phyloP scores from a whole-genome alignment of 371 early-diverging fungal species.

The Mortierella sp. region DNA sequence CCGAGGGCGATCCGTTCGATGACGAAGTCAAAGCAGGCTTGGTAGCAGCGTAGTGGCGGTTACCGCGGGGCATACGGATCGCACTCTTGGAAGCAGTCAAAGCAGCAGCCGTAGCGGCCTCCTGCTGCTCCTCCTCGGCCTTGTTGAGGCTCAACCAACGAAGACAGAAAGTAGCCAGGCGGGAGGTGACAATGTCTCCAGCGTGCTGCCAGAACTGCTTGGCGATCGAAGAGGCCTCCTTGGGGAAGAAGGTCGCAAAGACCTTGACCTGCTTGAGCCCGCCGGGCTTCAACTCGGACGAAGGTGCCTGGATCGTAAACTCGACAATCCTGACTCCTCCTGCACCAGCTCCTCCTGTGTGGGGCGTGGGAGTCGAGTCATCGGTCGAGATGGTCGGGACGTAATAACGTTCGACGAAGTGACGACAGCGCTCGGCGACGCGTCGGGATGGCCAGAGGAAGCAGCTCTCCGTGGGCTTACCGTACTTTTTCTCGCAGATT shows the following conservation, averaged over 20 bases:
- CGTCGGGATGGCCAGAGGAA: slow-evolving; percentile 83
- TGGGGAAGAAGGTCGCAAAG: slow-evolving; percentile 82
- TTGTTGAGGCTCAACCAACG: slow-evolving; percentile 63
- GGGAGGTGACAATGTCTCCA: slow-evolving; percentile 90
- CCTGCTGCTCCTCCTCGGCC: slow-evolving; percentile 41
- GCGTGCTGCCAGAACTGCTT: slow-evolving; percentile 97
- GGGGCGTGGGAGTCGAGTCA: slow-evolving; percentile 44
- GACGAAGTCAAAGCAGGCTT: slow-evolving; percentile 1
- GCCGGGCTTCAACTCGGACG: slow-evolving; percentile 48
- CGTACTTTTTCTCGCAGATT: slow-evolving; percentile 75
- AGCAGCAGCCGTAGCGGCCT: slow-evolving; percentile 11
- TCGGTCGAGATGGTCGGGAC: slow-evolving; percentile 42
- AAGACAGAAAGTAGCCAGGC: slow-evolving; percentile 89
- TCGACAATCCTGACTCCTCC: slow-evolving; percentile 70
- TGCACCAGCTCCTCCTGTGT: neutral
- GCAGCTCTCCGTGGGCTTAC: slow-evolving; percentile 72
- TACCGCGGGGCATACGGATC: slow-evolving; percentile 45
- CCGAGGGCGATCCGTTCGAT: neutral
- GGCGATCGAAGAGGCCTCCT: slow-evolving; percentile 75
- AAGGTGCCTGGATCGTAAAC: slow-evolving; percentile 65
- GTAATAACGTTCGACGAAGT: slow-evolving; percentile 72
- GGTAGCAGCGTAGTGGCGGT: slow-evolving; percentile 34
- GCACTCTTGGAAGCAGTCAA: slow-evolving; percentile 16
- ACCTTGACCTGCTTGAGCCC: slow-evolving; percentile 62
- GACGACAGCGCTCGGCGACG: slow-evolving; percentile 78